Evolutionary conservation across 2,329 filamentous ascomycete species (phyloP).

Genomic region (Tothia fuscella): DNA sequence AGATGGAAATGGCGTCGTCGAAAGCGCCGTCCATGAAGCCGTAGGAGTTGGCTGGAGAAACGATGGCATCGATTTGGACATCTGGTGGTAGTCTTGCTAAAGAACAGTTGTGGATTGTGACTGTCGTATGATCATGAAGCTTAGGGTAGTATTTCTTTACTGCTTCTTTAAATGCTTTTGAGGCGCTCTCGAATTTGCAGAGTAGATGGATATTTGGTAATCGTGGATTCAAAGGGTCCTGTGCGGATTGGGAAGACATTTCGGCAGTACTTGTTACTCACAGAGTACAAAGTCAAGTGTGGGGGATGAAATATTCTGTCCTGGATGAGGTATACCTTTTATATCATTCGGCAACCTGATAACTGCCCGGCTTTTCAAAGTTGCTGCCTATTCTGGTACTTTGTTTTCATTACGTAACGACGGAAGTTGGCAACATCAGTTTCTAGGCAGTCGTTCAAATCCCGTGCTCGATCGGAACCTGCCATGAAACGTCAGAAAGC

Average conservation of each 20-base stretch:
- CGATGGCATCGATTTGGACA: conserved; percentile 35
- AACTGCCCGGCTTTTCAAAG: neutral
- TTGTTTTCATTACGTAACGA: no score
- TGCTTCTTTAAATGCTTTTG: conserved; percentile 30
- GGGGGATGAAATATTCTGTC: neutral
- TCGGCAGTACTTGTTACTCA: no score
- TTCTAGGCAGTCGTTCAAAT: no score
- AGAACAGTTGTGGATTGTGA: conserved; percentile 28
- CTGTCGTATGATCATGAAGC: conserved; percentile 20
- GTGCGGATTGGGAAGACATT: neutral
- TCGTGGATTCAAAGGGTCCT: neutral
- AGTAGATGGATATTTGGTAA: conserved; percentile 32
- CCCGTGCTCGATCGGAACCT: no score
- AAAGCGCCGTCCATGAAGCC: conserved; percentile 43
- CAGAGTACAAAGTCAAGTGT: neutral
- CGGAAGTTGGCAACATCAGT: no score
- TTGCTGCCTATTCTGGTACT: neutral
- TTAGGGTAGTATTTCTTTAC: conserved; percentile 16
- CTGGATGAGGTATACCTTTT: neutral
- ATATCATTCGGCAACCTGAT: neutral
- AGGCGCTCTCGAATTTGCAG: conserved; percentile 28
- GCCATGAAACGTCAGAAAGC: no score
- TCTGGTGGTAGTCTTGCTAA: conserved; percentile 27
- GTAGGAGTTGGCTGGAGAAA: conserved; percentile 45
- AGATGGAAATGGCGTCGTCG: conserved; percentile 41